These are phyloP conservation scores for Periconia macrospinosa DNA, from an alignment of 2,329 filamentous ascomycete genomes.

Conservation along the genomic window DNA sequence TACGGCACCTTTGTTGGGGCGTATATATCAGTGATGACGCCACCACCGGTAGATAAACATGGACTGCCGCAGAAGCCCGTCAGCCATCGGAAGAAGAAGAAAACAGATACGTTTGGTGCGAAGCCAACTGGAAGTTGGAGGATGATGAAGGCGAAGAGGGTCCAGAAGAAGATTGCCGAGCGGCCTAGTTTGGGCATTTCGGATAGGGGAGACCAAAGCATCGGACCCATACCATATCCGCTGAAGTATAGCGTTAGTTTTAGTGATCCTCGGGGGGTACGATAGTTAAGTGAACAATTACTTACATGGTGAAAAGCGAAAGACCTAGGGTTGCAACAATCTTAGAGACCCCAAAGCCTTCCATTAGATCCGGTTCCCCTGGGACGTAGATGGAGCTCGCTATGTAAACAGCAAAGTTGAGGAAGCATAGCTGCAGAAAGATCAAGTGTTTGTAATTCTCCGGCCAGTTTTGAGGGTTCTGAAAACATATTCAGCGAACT, in stretches of 20 bases:
- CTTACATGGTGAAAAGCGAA: conserved; percentile 70
- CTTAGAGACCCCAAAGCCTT: conserved; percentile 53
- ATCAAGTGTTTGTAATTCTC: conserved; percentile 13
- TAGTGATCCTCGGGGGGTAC: neutral
- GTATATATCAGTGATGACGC: conserved; percentile 32
- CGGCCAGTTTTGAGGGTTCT: conserved; percentile 33
- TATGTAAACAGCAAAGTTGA: conserved; percentile 60
- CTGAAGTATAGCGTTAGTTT: neutral
- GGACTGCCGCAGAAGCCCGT: conserved; percentile 29
- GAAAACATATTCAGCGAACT: neutral
- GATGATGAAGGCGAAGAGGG: conserved; percentile 67
- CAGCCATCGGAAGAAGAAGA: conserved; percentile 54
- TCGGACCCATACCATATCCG: conserved; percentile 62
- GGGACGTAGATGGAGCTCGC: conserved; percentile 51
- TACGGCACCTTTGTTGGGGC: conserved; percentile 36
- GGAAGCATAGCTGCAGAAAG: conserved; percentile 24
- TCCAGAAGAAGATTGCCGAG: conserved; percentile 50
- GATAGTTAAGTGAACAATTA: neutral
- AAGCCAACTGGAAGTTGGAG: conserved; percentile 65
- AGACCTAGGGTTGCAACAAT: conserved; percentile 73
- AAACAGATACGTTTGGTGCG: conserved; percentile 59
- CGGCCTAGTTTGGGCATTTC: conserved; percentile 58
- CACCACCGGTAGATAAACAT: conserved; percentile 27
- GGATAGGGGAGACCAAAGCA: conserved; percentile 54
- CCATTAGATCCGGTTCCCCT: conserved; percentile 45